These are phyloP conservation scores for Crithidia sp. DNA, from an alignment of 208 protist genomes.

Conservation along the genomic window DNA sequence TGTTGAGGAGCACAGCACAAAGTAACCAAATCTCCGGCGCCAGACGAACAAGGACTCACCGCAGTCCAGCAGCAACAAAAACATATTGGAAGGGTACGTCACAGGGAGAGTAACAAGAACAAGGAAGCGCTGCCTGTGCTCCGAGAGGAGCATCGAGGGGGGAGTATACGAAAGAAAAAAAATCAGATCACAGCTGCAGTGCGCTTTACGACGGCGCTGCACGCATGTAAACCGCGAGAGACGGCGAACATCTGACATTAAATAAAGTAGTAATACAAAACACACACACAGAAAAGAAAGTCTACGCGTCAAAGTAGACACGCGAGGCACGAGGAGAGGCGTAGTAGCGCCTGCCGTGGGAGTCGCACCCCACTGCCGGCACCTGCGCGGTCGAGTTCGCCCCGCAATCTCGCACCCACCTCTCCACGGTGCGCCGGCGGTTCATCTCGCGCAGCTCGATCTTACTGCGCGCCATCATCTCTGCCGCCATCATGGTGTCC, in stretches of 20 bases:
- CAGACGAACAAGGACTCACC: too few relatives aligned
- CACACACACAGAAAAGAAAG: background rate
- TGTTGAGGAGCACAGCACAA: too few relatives aligned
- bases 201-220: too few relatives aligned
- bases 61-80: too few relatives aligned
- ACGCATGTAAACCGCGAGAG: too few relatives aligned
- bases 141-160: too few relatives aligned
- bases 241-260: too few relatives aligned
- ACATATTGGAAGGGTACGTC: too few relatives aligned
- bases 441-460: conserved; percentile 51
- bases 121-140: too few relatives aligned
- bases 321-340: background rate
- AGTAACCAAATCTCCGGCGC: too few relatives aligned
- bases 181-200: background rate
- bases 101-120: too few relatives aligned
- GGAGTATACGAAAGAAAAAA: conserved; percentile 13
- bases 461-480: conserved; percentile 43
- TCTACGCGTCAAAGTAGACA: background rate
- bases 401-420: background rate
- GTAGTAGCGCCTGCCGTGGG: background rate
- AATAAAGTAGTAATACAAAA: too few relatives aligned
- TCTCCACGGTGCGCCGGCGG: conserved; percentile 17
- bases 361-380: background rate
- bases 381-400: background rate
- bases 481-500: conserved; percentile 40